phyloP scores from a whole-genome alignment of 495 filamentous ascomycete species.

The Cercophora sp. region DNA sequence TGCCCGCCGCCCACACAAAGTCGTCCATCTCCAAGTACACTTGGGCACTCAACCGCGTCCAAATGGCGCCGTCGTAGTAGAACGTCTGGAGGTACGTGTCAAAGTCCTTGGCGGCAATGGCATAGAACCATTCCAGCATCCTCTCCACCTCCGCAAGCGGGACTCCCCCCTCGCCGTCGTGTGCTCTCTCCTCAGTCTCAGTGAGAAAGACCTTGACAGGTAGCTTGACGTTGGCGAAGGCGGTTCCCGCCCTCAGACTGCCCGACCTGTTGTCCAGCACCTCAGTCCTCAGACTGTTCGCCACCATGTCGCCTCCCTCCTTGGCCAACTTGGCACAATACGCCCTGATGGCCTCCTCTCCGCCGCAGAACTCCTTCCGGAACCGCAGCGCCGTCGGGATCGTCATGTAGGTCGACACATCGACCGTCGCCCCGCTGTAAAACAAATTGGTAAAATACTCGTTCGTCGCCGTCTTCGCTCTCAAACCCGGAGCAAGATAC shows the following conservation, averaged over 20 bases:
- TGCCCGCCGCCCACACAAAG: slow-evolving; percentile 58
- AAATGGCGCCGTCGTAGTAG: slow-evolving; percentile 53
- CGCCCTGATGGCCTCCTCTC: slow-evolving; percentile 61
- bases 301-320: slow-evolving; percentile 54
- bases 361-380: slow-evolving; percentile 60
- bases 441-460: slow-evolving; percentile 60
- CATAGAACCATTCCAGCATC: slow-evolving; percentile 8
- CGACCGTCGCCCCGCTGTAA: slow-evolving; percentile 66
- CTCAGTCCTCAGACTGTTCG: slow-evolving; percentile 59
- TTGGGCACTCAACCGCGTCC: slow-evolving; percentile 64
- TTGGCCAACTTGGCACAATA: slow-evolving; percentile 56
- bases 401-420: slow-evolving; percentile 63
- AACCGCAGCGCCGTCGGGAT: slow-evolving; percentile 64
- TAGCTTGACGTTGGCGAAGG: slow-evolving; percentile 62
- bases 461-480: slow-evolving; percentile 7
- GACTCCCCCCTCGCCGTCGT: slow-evolving; percentile 19
- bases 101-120: slow-evolving; percentile 32
- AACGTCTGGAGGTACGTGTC: slow-evolving; percentile 60
- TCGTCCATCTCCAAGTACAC: slow-evolving; percentile 64
- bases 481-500: slow-evolving; percentile 27
- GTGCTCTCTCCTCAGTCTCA: not conserved
- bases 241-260: slow-evolving; percentile 33
- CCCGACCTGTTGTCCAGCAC: slow-evolving; percentile 55
- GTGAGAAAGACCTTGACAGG: slow-evolving; percentile 46
- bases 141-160: not conserved